These are phyloP conservation scores for Baeospora myosura DNA, from an alignment of 1,284 basidiomycete species.

Conservation along the genomic window DNA sequence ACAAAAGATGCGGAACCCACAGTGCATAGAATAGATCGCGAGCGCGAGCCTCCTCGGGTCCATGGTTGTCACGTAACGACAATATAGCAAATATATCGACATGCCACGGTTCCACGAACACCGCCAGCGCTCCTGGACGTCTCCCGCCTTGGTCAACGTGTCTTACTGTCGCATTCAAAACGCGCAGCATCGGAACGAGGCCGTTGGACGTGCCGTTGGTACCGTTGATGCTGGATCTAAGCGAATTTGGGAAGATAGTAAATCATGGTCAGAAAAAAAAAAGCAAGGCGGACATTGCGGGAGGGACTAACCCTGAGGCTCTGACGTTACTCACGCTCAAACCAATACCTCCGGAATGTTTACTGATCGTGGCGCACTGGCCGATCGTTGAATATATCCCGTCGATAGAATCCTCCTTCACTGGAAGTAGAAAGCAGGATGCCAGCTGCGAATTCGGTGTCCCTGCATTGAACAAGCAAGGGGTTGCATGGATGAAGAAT, in stretches of 20 bases:
- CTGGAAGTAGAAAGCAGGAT: conserved; percentile 96
- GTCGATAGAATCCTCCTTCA: conserved; percentile 99
- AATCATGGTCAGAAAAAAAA: conserved; percentile 15
- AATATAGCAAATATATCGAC: conserved; percentile 97
- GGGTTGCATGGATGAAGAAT: conserved; percentile 97
- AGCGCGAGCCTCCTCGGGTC: conserved; percentile 96
- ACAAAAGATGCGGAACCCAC: conserved; percentile 98
- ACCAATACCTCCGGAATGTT: conserved; percentile 98
- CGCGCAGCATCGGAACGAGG: conserved; percentile 98
- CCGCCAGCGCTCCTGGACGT: conserved; percentile 96
- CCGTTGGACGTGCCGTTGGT: conserved; percentile 99
- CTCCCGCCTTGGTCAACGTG: conserved; percentile 99
- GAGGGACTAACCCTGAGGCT: conserved; percentile 71
- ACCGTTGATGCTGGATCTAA: conserved; percentile 81
- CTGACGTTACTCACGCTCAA: conserved; percentile 96
- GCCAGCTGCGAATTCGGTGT: conserved; percentile 93
- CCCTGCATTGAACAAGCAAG: conserved; percentile 98
- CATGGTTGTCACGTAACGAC: conserved; percentile 98
- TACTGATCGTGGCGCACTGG: conserved; percentile 98
- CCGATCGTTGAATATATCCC: conserved; percentile 99
- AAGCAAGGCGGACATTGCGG: not conserved
- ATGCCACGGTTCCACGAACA: conserved; percentile 98
- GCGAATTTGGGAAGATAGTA: conserved; percentile 10
- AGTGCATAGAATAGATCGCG: conserved; percentile 98
- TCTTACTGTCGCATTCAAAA: conserved; percentile 96